phyloP scores from a whole-genome alignment of 805 yeast genomes.

The Yamadazyma akitaensis region DNA sequence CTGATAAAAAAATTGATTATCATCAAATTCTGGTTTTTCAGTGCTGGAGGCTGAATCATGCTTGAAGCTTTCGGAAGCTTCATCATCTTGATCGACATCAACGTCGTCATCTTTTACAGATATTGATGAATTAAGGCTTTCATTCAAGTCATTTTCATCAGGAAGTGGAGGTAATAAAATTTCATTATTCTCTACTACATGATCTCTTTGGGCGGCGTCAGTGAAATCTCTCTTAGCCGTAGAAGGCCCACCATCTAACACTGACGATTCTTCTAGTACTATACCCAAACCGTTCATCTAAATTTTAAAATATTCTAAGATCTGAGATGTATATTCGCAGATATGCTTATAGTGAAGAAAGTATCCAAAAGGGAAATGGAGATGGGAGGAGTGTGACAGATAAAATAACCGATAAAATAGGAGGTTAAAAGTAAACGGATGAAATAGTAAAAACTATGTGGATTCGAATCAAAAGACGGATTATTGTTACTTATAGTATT shows the following conservation, averaged over 20 bases:
- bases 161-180: constrained; percentile 30
- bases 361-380: not conserved
- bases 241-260: not conserved
- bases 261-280: constrained; percentile 25
- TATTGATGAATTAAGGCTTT: not conserved
- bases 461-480: not conserved
- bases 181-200: constrained; percentile 11
- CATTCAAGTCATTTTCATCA: constrained; percentile 15
- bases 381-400: not conserved
- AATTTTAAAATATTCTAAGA: not conserved
- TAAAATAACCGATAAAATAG: not conserved
- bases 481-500: constrained; percentile 3
- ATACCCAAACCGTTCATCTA: constrained; percentile 29
- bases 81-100: not conserved
- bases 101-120: constrained; percentile 1
- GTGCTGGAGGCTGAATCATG: not conserved
- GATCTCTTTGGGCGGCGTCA: not conserved
- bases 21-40: not conserved
- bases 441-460: not conserved
- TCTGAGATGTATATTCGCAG: not conserved
- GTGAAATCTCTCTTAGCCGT: not conserved
- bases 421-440: not conserved
- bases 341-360: not conserved
- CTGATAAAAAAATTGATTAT: constrained; percentile 6
- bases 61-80: not conserved